Conservation (phyloP, 164 flowering plant genomes). For the Nymphaea colorata region DNA sequence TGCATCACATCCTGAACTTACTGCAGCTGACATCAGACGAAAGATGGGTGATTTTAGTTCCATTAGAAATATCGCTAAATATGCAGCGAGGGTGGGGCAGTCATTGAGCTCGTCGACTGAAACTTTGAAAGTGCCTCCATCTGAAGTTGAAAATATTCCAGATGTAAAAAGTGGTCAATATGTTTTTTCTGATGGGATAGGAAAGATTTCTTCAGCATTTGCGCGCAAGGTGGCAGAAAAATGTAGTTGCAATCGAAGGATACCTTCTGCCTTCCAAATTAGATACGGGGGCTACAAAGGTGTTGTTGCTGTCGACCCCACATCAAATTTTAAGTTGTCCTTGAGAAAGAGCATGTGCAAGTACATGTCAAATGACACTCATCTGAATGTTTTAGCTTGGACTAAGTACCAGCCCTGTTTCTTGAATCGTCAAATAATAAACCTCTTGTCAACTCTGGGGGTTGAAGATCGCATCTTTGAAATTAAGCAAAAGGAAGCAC, state of each 20-base stretch:
- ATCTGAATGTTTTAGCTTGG: slow-evolving; percentile 62
- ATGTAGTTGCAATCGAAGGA: slow-evolving; percentile 28
- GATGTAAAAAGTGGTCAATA: slow-evolving; percentile 39
- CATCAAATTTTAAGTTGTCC: slow-evolving; percentile 38
- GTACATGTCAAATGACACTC: slow-evolving; percentile 41
- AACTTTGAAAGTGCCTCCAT: slow-evolving; percentile 34
- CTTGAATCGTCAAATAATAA: slow-evolving; percentile 73
- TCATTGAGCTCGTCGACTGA: slow-evolving; percentile 79
- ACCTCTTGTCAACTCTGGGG: slow-evolving; percentile 84
- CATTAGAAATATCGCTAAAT: slow-evolving; percentile 78
- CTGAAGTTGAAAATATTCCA: slow-evolving; percentile 48
- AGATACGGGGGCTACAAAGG: slow-evolving; percentile 92
- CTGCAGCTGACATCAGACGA: slow-evolving; percentile 48
- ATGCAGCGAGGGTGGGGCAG: slow-evolving; percentile 90
- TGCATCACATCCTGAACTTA: slow-evolving; percentile 43
- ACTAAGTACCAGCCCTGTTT: slow-evolving; percentile 77
- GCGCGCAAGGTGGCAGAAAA: slow-evolving; percentile 62
- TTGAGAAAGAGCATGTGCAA: slow-evolving; percentile 74
- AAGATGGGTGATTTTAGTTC: slow-evolving; percentile 77
- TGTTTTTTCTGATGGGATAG: slow-evolving; percentile 89
- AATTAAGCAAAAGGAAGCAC: slow-evolving; percentile 54
- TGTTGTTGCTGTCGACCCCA: slow-evolving; percentile 81
- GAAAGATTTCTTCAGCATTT: slow-evolving; percentile 71
- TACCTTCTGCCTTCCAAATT: slow-evolving; percentile 82
- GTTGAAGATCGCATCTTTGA: slow-evolving; percentile 51